Evolutionary conservation across 148 eudicot species (phyloP).

Genomic region (Amaranthus cruentus): DNA sequence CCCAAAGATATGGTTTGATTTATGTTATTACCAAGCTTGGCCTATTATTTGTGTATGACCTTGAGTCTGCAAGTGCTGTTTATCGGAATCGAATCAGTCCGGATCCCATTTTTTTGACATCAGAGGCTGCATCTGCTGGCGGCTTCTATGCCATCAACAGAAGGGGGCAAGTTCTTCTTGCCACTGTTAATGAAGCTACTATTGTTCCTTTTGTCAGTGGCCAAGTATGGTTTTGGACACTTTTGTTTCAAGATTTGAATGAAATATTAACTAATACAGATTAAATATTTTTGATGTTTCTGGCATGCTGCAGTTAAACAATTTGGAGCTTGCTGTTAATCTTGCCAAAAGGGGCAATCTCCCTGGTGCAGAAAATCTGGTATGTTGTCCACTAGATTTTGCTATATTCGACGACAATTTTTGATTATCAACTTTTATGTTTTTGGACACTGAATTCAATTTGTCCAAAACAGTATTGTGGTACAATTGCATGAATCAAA

Average conservation of each 20-base stretch:
- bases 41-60: slow-evolving; percentile 89
- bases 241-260: not conserved
- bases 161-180: slow-evolving; percentile 91
- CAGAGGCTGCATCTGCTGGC: slow-evolving; percentile 88
- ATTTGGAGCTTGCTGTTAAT: slow-evolving; percentile 97
- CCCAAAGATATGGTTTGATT: slow-evolving; percentile 78
- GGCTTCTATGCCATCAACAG: slow-evolving; percentile 96
- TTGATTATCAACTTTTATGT: too few species aligned
- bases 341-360: slow-evolving; percentile 98
- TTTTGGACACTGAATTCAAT: too few species aligned
- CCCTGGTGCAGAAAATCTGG: slow-evolving; percentile 99
- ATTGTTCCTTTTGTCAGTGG: slow-evolving; percentile 95
- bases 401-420: too few species aligned
- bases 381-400: slow-evolving; percentile 6
- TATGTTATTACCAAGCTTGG: slow-evolving; percentile 96
- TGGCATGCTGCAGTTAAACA: slow-evolving; percentile 65
- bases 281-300: not conserved
- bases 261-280: not conserved
- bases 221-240: slow-evolving; percentile 46
- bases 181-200: slow-evolving; percentile 88
- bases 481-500: too few species aligned
- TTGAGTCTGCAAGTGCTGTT: slow-evolving; percentile 92
- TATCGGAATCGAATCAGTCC: slow-evolving; percentile 96
- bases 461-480: too few species aligned
- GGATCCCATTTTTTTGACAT: slow-evolving; percentile 91